Conservation (phyloP, 2,329 filamentous ascomycete genomes). For the Aspergillus pseudonomiae region DNA sequence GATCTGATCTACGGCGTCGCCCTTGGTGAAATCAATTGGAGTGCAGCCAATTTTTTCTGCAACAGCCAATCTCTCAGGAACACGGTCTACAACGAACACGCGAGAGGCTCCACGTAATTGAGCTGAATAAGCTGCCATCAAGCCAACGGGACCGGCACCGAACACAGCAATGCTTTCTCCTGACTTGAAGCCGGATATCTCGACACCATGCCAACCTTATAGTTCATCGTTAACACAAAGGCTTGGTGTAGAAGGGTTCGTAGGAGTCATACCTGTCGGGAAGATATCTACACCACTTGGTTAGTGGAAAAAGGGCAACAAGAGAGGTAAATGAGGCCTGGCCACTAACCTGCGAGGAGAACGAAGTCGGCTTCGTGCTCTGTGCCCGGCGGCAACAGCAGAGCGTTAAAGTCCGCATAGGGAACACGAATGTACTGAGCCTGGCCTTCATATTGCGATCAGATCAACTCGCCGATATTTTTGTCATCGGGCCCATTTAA, state of each 20-base stretch:
- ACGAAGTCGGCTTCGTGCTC: slow-evolving; percentile 61
- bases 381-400: slow-evolving; percentile 62
- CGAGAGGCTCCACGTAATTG: slow-evolving; percentile 62
- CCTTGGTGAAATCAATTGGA: slow-evolving; percentile 63
- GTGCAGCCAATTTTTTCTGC: slow-evolving; percentile 65
- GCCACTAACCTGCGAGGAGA: slow-evolving; percentile 44
- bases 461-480: neutral
- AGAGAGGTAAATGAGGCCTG: neutral
- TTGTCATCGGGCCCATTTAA: neutral
- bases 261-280: slow-evolving; percentile 19
- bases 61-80: slow-evolving; percentile 60
- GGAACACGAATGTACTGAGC: slow-evolving; percentile 68
- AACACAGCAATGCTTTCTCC: slow-evolving; percentile 68
- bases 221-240: neutral
- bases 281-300: slow-evolving; percentile 21
- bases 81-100: slow-evolving; percentile 66
- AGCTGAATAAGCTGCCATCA: slow-evolving; percentile 69
- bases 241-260: neutral
- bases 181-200: slow-evolving; percentile 59
- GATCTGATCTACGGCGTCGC: slow-evolving; percentile 61
- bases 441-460: slow-evolving; percentile 39
- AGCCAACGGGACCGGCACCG: slow-evolving; percentile 65
- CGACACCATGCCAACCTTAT: slow-evolving; percentile 32
- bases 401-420: slow-evolving; percentile 68
- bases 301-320: neutral